phyloP scores from a whole-genome alignment of 768 basidiomycete species.

The Trametes coccinea region DNA sequence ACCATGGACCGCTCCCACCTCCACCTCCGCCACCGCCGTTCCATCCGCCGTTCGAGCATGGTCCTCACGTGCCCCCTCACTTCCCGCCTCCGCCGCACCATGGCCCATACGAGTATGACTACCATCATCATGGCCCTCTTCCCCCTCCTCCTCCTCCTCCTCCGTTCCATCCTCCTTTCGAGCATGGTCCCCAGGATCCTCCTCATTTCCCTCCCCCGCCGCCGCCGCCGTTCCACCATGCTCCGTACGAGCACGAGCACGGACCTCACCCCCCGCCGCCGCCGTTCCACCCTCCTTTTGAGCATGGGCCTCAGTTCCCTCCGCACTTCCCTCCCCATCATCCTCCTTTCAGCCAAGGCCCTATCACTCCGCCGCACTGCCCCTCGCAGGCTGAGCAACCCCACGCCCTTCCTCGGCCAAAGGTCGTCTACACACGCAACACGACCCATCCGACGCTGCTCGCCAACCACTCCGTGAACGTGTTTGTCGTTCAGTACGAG shows the following conservation, averaged over 20 bases:
- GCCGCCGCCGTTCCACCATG: constrained; percentile 25
- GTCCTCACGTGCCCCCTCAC: constrained; percentile 8
- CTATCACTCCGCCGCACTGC: constrained; percentile 5
- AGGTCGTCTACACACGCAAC: constrained; percentile 23
- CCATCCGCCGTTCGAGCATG: background rate
- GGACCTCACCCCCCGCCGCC: background rate
- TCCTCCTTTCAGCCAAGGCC: constrained; percentile 12
- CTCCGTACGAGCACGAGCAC: background rate
- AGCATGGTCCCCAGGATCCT: constrained; percentile 1
- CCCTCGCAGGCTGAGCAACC: background rate
- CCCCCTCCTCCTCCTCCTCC: constrained; percentile 3
- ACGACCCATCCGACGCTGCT: constrained; percentile 44
- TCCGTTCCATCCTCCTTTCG: background rate
- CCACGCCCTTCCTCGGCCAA: constrained; percentile 13
- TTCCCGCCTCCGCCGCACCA: constrained; percentile 23
- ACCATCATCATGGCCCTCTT: constrained; percentile 1
- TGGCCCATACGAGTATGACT: background rate
- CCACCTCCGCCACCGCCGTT: background rate
- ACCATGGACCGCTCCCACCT: background rate
- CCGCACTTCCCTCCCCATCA: constrained; percentile 24
- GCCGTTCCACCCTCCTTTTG: background rate
- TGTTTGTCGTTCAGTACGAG: constrained; percentile 50
- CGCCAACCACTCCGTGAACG: constrained; percentile 44
- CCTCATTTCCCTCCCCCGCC: constrained; percentile 16
- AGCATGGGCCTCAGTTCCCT: constrained; percentile 2